Evolutionary conservation across 2,329 filamentous ascomycete genomes (phyloP).

Genomic region (Lachnellula willkommii): DNA sequence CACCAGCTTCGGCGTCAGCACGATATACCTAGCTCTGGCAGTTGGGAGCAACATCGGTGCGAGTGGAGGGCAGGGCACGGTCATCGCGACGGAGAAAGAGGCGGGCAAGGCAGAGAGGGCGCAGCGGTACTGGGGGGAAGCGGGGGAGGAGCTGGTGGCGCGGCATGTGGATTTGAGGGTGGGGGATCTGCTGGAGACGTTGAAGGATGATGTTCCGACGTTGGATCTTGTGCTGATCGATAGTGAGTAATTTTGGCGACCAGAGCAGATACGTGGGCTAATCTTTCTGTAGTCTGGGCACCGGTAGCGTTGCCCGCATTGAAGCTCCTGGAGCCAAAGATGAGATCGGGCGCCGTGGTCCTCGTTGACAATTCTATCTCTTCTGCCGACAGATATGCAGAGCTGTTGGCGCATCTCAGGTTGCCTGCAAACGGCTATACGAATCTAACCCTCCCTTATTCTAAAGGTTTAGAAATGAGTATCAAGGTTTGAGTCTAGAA

Average conservation of each 20-base stretch:
- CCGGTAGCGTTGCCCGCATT: slow-evolving; percentile 49
- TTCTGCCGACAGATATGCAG: slow-evolving; percentile 38
- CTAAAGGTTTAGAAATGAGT: slow-evolving; percentile 41
- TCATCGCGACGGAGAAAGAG: slow-evolving; percentile 59
- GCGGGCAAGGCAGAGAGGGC: slow-evolving; percentile 46
- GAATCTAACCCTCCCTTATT: slow-evolving; percentile 44
- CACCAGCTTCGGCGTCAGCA: slow-evolving; percentile 57
- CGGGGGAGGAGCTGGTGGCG: slow-evolving; percentile 42
- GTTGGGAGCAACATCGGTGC: slow-evolving; percentile 41
- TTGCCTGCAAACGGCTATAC: slow-evolving; percentile 44
- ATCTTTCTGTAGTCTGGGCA: slow-evolving; percentile 45
- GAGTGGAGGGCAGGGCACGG: slow-evolving; percentile 33
- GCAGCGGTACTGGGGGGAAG: slow-evolving; percentile 47
- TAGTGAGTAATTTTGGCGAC: slow-evolving; percentile 41
- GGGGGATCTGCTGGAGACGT: slow-evolving; percentile 52
- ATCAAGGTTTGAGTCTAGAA: too few relatives aligned
- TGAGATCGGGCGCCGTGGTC: slow-evolving; percentile 44
- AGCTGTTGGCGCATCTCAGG: slow-evolving; percentile 43
- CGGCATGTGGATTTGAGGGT: slow-evolving; percentile 50
- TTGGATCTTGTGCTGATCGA: slow-evolving; percentile 55
- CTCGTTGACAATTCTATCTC: slow-evolving; percentile 45
- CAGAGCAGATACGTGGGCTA: neutral
- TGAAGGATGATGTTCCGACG: slow-evolving; percentile 43
- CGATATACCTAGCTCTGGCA: slow-evolving; percentile 57
- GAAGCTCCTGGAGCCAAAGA: slow-evolving; percentile 39